A percentile compares a stretch with the other conserved stretches of the same genome.
Evolutionary conservation across 1,284 basidiomycete genomes (phyloP).

Genomic region (Polyporus tsugae): DNA sequence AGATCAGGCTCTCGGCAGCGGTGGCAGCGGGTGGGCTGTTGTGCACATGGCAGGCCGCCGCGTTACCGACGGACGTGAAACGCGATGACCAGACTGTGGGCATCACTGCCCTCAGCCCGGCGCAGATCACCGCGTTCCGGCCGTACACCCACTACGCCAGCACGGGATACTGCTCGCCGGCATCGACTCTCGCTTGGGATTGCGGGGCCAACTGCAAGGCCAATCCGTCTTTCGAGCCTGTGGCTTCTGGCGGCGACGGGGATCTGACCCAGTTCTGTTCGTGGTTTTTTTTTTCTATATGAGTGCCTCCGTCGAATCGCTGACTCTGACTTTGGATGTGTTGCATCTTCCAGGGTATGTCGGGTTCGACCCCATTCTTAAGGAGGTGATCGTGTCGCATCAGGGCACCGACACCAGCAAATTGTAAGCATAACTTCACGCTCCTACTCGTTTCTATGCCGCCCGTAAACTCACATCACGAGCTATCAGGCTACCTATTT

Average conservation of each 20-base stretch:
- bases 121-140: constrained; percentile 45
- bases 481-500: constrained; percentile 47
- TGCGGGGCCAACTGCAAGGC: constrained; percentile 51
- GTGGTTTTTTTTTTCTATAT: constrained; percentile 21
- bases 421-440: constrained; percentile 46
- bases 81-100: not conserved
- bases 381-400: constrained; percentile 57
- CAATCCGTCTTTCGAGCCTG: constrained; percentile 61
- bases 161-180: constrained; percentile 46
- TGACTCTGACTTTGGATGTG: not conserved
- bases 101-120: not conserved
- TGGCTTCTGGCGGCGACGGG: constrained; percentile 72
- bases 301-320: not conserved
- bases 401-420: constrained; percentile 54
- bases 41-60: not conserved
- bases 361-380: constrained; percentile 51
- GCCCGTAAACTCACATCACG: not conserved
- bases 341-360: constrained; percentile 48
- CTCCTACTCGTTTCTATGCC: not conserved
- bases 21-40: not conserved
- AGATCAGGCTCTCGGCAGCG: constrained; percentile 42
- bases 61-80: not conserved
- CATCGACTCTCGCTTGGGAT: constrained; percentile 43
- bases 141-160: constrained; percentile 51
- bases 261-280: constrained; percentile 55